Conservation (phyloP, 257 asterid species). For the Solanum clarkiae region DNA sequence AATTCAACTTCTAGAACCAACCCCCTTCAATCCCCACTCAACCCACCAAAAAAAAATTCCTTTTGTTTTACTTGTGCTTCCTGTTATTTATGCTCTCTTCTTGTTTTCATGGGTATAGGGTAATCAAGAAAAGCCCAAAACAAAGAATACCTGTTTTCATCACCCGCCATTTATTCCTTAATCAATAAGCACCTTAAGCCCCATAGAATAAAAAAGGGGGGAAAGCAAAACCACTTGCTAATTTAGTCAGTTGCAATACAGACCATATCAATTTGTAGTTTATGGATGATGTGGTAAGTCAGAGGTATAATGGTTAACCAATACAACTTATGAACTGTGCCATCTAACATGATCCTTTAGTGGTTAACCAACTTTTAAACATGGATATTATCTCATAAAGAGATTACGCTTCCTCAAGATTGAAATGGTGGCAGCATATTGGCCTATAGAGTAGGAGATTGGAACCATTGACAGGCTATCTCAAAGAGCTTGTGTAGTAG, state of each 20-base stretch:
- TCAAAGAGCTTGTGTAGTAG: neutral
- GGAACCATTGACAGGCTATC: neutral
- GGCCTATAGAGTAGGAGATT: neutral
- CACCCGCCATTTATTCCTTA: neutral
- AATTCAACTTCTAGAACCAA: neutral
- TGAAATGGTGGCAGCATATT: neutral
- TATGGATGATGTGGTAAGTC: neutral
- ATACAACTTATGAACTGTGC: neutral
- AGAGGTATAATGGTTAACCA: neutral
- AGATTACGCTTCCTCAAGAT: neutral
- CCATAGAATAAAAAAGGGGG: neutral
- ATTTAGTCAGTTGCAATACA: neutral
- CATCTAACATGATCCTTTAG: neutral
- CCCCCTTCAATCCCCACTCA: too few relatives aligned
- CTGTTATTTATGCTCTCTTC: neutral
- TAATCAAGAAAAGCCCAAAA: neutral
- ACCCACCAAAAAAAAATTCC: neutral
- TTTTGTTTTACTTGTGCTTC: neutral
- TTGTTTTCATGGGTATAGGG: neutral
- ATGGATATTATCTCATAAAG: neutral
- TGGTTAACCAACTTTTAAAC: neutral
- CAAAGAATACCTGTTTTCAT: neutral
- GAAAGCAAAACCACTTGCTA: neutral
- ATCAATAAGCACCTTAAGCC: neutral
- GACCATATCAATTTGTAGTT: neutral